Evolutionary conservation across 2,329 filamentous ascomycete genomes (phyloP).

Genomic region (Proliferodiscus dingleyae): DNA sequence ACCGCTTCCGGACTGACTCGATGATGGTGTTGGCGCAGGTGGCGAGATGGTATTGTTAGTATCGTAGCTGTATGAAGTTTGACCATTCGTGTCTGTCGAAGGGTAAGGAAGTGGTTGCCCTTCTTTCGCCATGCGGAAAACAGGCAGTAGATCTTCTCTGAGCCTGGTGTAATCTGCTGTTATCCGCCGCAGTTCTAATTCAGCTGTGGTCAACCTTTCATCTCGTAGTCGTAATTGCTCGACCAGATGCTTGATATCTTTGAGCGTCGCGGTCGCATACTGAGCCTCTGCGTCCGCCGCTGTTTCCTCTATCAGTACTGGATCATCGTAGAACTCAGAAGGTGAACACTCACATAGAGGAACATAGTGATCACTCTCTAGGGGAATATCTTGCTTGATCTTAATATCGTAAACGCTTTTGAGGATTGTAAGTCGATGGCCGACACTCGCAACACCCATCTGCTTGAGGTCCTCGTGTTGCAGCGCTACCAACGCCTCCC

Average conservation of each 20-base stretch:
- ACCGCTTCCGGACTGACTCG: constrained; percentile 46
- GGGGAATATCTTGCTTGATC: constrained; percentile 82
- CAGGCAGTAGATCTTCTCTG: constrained; percentile 85
- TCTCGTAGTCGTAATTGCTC: constrained; percentile 86
- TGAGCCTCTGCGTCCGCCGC: constrained; percentile 85
- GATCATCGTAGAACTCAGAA: not conserved
- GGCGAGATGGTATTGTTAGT: constrained; percentile 45
- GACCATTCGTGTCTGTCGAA: constrained; percentile 23
- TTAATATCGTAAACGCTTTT: constrained; percentile 97
- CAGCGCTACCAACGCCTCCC: constrained; percentile 82
- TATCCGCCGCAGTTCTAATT: constrained; percentile 77
- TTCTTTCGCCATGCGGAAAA: constrained; percentile 87
- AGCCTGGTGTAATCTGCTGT: constrained; percentile 85
- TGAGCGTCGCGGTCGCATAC: constrained; percentile 82
- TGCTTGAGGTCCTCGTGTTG: constrained; percentile 92
- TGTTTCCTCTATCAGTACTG: constrained; percentile 36
- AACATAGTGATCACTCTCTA: constrained; percentile 91
- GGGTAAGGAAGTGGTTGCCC: constrained; percentile 73
- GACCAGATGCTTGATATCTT: constrained; percentile 87
- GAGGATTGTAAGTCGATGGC: constrained; percentile 88
- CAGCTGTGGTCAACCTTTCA: constrained; percentile 78
- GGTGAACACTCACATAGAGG: constrained; percentile 67
- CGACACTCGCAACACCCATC: constrained; percentile 88
- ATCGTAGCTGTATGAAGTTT: constrained; percentile 47
- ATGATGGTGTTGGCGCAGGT: constrained; percentile 52